These are phyloP conservation scores for Leishmania tarentolae DNA, from an alignment of 208 protist species.

Conservation along the genomic window DNA sequence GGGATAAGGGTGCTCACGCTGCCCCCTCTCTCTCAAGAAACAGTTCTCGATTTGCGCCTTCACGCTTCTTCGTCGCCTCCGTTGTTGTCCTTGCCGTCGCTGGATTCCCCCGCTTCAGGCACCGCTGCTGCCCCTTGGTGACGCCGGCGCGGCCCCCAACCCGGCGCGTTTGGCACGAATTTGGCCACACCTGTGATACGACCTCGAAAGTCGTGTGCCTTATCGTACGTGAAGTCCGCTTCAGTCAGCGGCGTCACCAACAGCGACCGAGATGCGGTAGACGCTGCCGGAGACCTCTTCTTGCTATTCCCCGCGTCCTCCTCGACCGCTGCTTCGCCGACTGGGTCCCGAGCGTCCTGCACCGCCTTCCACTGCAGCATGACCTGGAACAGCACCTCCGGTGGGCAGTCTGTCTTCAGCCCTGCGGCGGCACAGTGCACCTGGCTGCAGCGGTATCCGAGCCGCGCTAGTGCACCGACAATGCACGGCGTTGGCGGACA, in stretches of 20 bases:
- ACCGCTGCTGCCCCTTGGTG: conserved; percentile 68
- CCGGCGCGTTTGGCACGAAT: conserved; percentile 89
- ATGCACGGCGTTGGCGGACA: conserved; percentile 78
- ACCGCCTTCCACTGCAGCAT: conserved; percentile 80
- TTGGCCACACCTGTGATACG: conserved; percentile 78
- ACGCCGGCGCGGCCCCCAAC: conserved; percentile 85
- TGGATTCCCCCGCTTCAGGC: conserved; percentile 15
- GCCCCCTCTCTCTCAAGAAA: neutral
- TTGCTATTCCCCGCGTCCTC: neutral
- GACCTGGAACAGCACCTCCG: conserved; percentile 79
- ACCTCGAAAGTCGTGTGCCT: conserved; percentile 77
- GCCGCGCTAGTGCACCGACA: conserved; percentile 71
- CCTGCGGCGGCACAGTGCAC: conserved; percentile 89
- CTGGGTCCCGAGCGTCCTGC: conserved; percentile 33
- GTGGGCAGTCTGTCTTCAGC: conserved; percentile 94
- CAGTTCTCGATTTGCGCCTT: neutral
- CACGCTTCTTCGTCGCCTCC: neutral
- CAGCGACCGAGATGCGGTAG: conserved; percentile 15
- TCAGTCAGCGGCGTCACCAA: conserved; percentile 45
- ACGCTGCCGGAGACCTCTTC: conserved; percentile 2
- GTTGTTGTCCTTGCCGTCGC: neutral
- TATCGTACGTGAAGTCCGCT: conserved; percentile 82
- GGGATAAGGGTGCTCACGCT: neutral
- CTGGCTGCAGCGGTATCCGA: conserved; percentile 90
- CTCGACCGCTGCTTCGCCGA: neutral